These are phyloP conservation scores for Fusarium papillatum DNA, from an alignment of 2,329 filamentous ascomycete species.

Conservation along the genomic window DNA sequence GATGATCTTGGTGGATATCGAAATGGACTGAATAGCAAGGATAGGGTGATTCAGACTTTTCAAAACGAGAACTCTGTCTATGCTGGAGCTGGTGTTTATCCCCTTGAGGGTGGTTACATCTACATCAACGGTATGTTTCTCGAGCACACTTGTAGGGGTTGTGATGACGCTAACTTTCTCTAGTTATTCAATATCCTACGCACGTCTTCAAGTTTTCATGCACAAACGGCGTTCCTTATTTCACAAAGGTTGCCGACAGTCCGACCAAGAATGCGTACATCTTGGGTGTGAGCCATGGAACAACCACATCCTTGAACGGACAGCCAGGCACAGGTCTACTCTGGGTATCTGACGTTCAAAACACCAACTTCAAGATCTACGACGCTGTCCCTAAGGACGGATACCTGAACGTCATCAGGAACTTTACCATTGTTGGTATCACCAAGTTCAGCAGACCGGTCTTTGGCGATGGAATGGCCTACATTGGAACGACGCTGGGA, in stretches of 20 bases:
- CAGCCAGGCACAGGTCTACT: conserved; percentile 67
- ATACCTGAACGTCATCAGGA: conserved; percentile 60
- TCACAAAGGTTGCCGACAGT: conserved; percentile 66
- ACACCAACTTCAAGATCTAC: conserved; percentile 65
- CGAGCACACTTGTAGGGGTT: too few relatives aligned
- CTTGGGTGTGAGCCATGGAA: conserved; percentile 69
- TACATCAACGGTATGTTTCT: conserved; percentile 55
- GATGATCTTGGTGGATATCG: conserved; percentile 57
- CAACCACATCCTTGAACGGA: conserved; percentile 66
- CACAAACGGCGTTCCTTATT: conserved; percentile 62
- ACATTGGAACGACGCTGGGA: conserved; percentile 65
- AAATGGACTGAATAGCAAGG: conserved; percentile 51
- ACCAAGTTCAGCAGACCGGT: conserved; percentile 70
- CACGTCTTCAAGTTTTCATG: conserved; percentile 72
- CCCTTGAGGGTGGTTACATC: conserved; percentile 62
- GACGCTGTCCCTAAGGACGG: conserved; percentile 64
- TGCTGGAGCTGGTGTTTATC: conserved; percentile 61
- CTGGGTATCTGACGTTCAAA: conserved; percentile 70
- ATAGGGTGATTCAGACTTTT: conserved; percentile 60
- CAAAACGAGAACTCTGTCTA: conserved; percentile 60
- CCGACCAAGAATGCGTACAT: conserved; percentile 63
- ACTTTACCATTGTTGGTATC: conserved; percentile 64
- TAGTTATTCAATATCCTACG: conserved; percentile 66
- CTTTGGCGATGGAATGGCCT: conserved; percentile 68
- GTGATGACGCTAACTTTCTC: not conserved